Evolutionary conservation across 179 eudicot genomes (phyloP), one percentile per base, ranked within the genome.

Genomic region (Corrigiola litoralis): DNA sequence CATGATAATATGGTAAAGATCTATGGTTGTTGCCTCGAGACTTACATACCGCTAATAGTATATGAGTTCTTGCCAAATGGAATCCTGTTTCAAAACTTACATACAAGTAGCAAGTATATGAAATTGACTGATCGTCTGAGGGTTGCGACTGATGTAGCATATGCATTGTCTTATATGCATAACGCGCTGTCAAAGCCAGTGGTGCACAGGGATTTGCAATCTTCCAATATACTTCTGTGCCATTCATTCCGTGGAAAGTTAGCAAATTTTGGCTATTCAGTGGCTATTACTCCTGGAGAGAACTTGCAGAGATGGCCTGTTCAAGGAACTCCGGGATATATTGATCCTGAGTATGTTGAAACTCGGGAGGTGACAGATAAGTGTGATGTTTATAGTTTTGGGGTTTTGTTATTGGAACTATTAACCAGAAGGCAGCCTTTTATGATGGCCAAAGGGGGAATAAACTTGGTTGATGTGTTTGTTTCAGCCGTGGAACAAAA

Each of bases 21-120:
- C 21, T 48, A 33, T 63, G 68, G 68, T 6, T 63, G 68, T 49
- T 63, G 68, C 58, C 68, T 63, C 4, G 58, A 49, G 20, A 63
- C 57, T 10, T 49, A 0, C 23, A n/a, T 63, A 32, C 68, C 68
- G n/a, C 32, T 63, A 33, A 6, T 63, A 3, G 56, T 63, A 4
- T 49, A 63, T 49, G 45, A 34, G 14, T 5, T 32, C 4, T 29
- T 44, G 11, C 41, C 40, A 62, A 28, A 62, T 18, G 54, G 66
- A 31, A 10, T 0, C 37, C 44, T 63, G 4, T 49, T 4, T 65
- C 11, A 40, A 18, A 8, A 9, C 17, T 38, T 65, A 40, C 69
- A 65, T 38, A 61, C 51, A 9, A 25, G 12, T 27, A 53, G 18
- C 25, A 52, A 29, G 17, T 1, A 41, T 28, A 25, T 65, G 14